Base-by-base conservation (phyloP, 441 rosid genomes). In the Macaranga tanarius region DNA sequence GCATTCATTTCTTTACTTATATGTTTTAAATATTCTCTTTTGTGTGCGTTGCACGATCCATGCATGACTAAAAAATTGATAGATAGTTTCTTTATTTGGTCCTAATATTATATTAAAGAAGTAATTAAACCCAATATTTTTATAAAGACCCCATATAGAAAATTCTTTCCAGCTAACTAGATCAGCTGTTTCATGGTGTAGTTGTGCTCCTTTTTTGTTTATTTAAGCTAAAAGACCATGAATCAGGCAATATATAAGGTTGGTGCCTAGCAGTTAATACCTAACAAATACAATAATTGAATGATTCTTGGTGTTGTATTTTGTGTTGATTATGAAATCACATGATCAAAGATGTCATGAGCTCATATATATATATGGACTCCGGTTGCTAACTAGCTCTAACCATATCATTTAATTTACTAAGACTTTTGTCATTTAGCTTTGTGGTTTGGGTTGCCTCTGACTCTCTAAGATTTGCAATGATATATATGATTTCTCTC, bases 21-120 rank as follows among this genome's bases (percentile, higher is more conserved):
- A 16, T 19, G 13, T n/a, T 16, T 28, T 57, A 23, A 52, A 50
- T 63, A 50, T 54, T 56, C 16, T 10, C 20, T 0, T 26, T 15
- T 12, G 20, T 59, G 65, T 74, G 78, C 74, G 11, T 19, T 5
- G 77, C 80, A 73, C 76, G 56, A 56, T 50, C 67, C 64, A 67
- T 55, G 79, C 72, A 58, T 64, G 50, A 44, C 16, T n/a, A 44
- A 26, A 22, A 47, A 68, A 63, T 44, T 68, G 75, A 57, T 25
- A 61, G 51, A 22, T 67, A 19, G 17, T 60, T 56, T 56, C 3
- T 16, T 51, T 19, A 52, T 23, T 28, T 25, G n/a, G n/a, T 3
- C 3, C 1, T 28, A 28, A 3, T 28, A 13, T 62, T 63, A 60
- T 2, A 66, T 55, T 45, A 50, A 15, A 2, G 2, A 28, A 28